phyloP scores from a whole-genome alignment of 352 stramenopile genomes.

The Pythium utonaiense region DNA sequence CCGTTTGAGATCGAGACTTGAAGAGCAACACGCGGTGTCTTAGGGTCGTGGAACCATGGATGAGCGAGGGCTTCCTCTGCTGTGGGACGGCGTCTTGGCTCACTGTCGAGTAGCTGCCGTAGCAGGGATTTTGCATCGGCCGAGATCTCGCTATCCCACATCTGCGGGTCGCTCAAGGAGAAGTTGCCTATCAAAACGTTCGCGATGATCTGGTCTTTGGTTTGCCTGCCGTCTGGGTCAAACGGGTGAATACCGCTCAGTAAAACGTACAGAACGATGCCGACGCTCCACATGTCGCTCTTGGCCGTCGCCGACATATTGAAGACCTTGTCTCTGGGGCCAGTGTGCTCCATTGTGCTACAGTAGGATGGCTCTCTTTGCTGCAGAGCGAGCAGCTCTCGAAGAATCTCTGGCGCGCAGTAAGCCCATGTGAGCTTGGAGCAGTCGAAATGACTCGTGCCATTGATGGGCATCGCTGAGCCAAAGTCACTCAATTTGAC shows the following conservation, averaged over 20 bases:
- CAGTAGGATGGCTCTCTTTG: slow-evolving; percentile 16
- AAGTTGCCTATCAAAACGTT: slow-evolving; percentile 47
- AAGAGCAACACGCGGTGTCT: slow-evolving; percentile 47
- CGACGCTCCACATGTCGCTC: slow-evolving; percentile 85
- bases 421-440: slow-evolving; percentile 57
- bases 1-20: slow-evolving; percentile 43
- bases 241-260: slow-evolving; percentile 80
- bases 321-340: slow-evolving; percentile 22
- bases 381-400: slow-evolving; percentile 12
- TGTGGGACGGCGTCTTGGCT: slow-evolving; percentile 29
- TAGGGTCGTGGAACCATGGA: slow-evolving; percentile 43
- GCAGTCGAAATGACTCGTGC: slow-evolving; percentile 43
- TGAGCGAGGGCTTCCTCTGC: slow-evolving; percentile 36
- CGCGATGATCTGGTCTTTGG: slow-evolving; percentile 69
- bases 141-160: slow-evolving; percentile 46
- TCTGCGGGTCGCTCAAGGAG: slow-evolving; percentile 28
- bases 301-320: slow-evolving; percentile 34
- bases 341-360: slow-evolving; percentile 6
- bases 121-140: slow-evolving; percentile 49
- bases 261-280: slow-evolving; percentile 88
- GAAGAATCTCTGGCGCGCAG: slow-evolving; percentile 65
- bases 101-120: slow-evolving; percentile 29
- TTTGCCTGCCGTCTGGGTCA: slow-evolving; percentile 59
- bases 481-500: slow-evolving; percentile 88
- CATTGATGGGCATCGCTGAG: slow-evolving; percentile 49